Percentiles rank a stretch among this genome's conserved stretches.
Conservation (phyloP, 2,329 filamentous ascomycete species). For the Colletotrichum kahawae region DNA sequence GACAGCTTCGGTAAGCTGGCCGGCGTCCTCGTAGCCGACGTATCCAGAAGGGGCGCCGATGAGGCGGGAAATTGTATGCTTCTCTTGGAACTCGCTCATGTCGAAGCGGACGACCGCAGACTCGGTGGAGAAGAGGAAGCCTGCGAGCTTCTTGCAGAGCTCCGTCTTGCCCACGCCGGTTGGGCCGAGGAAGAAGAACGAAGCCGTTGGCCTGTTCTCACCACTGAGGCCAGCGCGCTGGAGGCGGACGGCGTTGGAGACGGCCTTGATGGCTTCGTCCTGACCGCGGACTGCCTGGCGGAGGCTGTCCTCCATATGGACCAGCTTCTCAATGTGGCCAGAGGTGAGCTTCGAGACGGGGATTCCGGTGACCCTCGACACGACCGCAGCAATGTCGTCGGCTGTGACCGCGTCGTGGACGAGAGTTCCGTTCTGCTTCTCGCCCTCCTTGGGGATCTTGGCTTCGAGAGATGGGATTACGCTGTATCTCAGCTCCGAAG, state of each 20-base stretch:
- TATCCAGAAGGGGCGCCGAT: conserved; percentile 95
- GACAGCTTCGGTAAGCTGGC: conserved; percentile 94
- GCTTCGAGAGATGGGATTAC: conserved; percentile 82
- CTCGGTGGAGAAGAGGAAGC: conserved; percentile 92
- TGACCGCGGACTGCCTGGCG: conserved; percentile 87
- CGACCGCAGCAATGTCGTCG: conserved; percentile 92
- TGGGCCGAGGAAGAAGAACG: conserved; percentile 97
- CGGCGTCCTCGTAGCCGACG: conserved; percentile 95
- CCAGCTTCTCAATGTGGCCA: conserved; percentile 91
- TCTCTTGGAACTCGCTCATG: conserved; percentile 98
- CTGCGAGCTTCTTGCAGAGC: conserved; percentile 93
- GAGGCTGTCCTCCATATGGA: conserved; percentile 93
- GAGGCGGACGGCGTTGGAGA: conserved; percentile 91
- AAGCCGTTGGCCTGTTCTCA: conserved; percentile 89
- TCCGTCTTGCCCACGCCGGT: conserved; percentile 98
- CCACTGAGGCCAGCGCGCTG: conserved; percentile 91
- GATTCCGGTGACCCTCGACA: conserved; percentile 90
- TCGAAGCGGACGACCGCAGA: conserved; percentile 92
- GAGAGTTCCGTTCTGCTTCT: conserved; percentile 59
- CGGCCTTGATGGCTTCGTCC: conserved; percentile 89
- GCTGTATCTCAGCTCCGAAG: conserved; percentile 90
- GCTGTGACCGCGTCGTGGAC: conserved; percentile 95
- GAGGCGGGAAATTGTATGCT: conserved; percentile 90
- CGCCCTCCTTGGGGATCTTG: conserved; percentile 78
- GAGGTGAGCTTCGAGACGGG: conserved; percentile 91